A percentile compares a stretch with the other conserved stretches of the same genome.
Conservation (phyloP, 192 early-diverging fungal species). For the Gigaspora rosea region DNA sequence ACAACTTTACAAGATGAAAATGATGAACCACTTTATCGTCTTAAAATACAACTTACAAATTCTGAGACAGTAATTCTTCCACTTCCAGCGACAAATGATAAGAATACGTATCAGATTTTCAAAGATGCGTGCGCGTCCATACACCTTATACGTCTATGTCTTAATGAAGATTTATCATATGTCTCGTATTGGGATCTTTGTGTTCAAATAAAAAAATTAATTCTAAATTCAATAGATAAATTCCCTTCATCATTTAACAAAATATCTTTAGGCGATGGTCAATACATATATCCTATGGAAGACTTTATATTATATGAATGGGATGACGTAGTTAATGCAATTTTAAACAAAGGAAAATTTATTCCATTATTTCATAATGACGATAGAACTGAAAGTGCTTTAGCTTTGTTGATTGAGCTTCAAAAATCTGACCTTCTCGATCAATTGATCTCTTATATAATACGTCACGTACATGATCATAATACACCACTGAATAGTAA, state of each 20-base stretch:
- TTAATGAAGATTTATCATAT: background rate
- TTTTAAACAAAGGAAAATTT: background rate
- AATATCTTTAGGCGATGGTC: background rate
- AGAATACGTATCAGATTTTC: background rate
- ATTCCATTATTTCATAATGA: constrained; percentile 17
- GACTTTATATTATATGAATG: constrained; percentile 1
- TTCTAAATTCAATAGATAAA: background rate
- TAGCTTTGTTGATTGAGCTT: constrained; percentile 8
- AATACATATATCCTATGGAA: background rate
- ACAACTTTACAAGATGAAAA: background rate
- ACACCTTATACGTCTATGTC: background rate
- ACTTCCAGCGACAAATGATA: background rate
- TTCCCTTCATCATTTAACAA: constrained; percentile 1
- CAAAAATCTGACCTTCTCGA: constrained; percentile 6
- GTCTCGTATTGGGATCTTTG: background rate
- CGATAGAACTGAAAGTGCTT: constrained; percentile 4
- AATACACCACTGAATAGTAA: too few relatives aligned
- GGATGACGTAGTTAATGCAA: constrained; percentile 3
- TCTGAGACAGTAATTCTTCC: background rate
- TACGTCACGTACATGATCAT: background rate
- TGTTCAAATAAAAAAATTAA: background rate
- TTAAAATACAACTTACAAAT: background rate
- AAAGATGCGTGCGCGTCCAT: background rate
- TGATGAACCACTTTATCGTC: background rate
- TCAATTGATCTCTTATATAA: background rate